Evolutionary conservation across 805 yeast genomes (phyloP).

Genomic region (Suhomyces xylopsoci): DNA sequence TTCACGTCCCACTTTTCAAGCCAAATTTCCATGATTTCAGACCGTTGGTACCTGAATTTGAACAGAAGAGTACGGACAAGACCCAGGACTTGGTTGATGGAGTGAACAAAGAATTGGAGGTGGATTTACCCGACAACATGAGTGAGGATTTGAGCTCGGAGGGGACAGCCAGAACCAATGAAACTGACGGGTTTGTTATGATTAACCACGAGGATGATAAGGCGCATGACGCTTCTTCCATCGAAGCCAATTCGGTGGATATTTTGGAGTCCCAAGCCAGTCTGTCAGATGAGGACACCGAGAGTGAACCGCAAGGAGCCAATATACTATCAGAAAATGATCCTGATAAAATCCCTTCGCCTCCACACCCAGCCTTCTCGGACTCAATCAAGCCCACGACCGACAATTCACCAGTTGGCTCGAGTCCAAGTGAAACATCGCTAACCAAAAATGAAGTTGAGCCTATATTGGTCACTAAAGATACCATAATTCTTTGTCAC

Average conservation of each 20-base stretch:
- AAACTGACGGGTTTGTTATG: slow-evolving; percentile 19
- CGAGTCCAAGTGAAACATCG: neutral
- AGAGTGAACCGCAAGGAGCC: slow-evolving; percentile 21
- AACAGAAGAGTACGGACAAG: slow-evolving; percentile 22
- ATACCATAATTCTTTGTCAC: slow-evolving; percentile 52
- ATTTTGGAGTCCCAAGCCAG: slow-evolving; percentile 8
- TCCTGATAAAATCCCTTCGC: slow-evolving; percentile 6
- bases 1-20: slow-evolving; percentile 48
- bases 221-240: neutral
- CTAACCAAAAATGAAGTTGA: neutral
- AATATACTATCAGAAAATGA: slow-evolving; percentile 10
- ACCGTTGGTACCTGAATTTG: slow-evolving; percentile 26
- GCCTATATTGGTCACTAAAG: slow-evolving; percentile 17
- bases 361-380: slow-evolving; percentile 16
- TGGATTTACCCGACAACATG: slow-evolving; percentile 3
- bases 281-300: slow-evolving; percentile 31
- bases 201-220: slow-evolving; percentile 10
- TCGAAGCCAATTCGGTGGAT: neutral
- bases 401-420: slow-evolving; percentile 16
- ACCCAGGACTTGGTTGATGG: slow-evolving; percentile 7
- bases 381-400: slow-evolving; percentile 19
- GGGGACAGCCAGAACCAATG: slow-evolving; percentile 6
- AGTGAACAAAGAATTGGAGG: neutral
- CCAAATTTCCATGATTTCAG: slow-evolving; percentile 38
- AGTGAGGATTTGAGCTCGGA: slow-evolving; percentile 6